Evolutionary conservation across 2,329 filamentous ascomycete species (phyloP).

Genomic region (Remersonia thermophila): DNA sequence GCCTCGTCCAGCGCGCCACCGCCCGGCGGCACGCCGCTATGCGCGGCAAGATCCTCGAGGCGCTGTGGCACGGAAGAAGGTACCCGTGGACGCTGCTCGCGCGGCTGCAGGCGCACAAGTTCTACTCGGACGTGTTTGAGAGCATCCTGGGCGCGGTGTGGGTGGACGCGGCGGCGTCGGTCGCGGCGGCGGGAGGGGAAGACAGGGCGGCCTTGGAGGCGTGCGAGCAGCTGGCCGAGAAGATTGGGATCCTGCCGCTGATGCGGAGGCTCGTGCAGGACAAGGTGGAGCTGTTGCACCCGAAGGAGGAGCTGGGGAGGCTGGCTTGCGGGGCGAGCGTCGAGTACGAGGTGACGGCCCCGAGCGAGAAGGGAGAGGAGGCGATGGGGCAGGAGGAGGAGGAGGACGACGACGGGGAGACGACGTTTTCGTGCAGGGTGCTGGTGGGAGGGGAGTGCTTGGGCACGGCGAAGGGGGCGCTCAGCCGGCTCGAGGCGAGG

Average conservation of each 20-base stretch:
- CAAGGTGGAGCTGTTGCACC: conserved; percentile 45
- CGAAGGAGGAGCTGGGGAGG: conserved; percentile 56
- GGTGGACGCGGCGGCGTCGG: too few species aligned
- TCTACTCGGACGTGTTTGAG: conserved; percentile 76
- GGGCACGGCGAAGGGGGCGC: conserved; percentile 32
- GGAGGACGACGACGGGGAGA: conserved; percentile 2
- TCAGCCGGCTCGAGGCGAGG: conserved; percentile 39
- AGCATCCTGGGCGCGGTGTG: conserved; percentile 70
- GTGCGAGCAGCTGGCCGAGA: conserved; percentile 49
- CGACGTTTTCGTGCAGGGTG: conserved; percentile 33
- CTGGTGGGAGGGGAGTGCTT: conserved; percentile 35
- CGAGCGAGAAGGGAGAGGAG: conserved; percentile 7
- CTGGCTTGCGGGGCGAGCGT: conserved; percentile 41
- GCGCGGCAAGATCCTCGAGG: conserved; percentile 34
- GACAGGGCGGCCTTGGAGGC: conserved; percentile 37
- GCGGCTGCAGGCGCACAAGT: conserved; percentile 56
- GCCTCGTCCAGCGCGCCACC: conserved; percentile 31
- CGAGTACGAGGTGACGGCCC: conserved; percentile 35
- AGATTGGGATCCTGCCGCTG: conserved; percentile 52
- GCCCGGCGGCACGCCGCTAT: conserved; percentile 35
- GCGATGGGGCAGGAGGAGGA: conserved; percentile 15
- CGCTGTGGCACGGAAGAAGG: conserved; percentile 34
- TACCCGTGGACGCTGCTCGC: conserved; percentile 72
- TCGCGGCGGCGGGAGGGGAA: too few species aligned
- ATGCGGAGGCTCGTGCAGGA: conserved; percentile 49